Conservation (phyloP, 1,139 yeast species). For the Geotrichum citri-aurantii region DNA sequence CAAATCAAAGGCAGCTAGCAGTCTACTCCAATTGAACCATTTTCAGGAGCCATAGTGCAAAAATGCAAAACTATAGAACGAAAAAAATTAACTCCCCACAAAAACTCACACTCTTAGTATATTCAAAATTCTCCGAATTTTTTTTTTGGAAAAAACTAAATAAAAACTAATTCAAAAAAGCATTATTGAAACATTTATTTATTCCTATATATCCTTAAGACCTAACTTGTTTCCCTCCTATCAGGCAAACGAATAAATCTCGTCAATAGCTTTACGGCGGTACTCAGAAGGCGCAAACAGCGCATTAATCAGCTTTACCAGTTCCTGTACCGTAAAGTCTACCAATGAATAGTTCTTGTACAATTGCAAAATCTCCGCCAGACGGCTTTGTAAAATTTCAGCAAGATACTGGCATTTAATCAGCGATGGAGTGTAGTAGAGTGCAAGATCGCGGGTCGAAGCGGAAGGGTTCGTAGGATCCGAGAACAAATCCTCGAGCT, state of each 20-base stretch:
- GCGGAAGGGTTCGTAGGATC: constrained; percentile 15
- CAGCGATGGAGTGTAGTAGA: constrained; percentile 37
- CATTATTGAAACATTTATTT: neutral
- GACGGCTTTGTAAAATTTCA: constrained; percentile 37
- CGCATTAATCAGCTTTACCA: constrained; percentile 52
- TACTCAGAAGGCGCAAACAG: constrained; percentile 69
- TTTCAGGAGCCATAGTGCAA: neutral
- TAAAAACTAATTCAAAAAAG: neutral
- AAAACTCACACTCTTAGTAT: neutral
- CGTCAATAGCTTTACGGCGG: constrained; percentile 55
- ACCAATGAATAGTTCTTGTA: constrained; percentile 71
- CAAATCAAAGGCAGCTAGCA: neutral
- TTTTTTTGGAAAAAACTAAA: too few species aligned
- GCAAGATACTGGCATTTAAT: constrained; percentile 36
- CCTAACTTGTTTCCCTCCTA: neutral
- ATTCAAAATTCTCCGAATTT: neutral
- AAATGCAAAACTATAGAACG: neutral
- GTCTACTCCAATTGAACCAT: neutral
- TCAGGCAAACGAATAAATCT: constrained; percentile 37
- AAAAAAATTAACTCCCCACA: too few species aligned
- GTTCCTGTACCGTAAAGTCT: constrained; percentile 63
- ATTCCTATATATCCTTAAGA: neutral
- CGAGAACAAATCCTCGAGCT: constrained; percentile 27
- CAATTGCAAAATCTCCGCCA: constrained; percentile 63
- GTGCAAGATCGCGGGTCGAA: constrained; percentile 22